Evolutionary conservation across 345 rosid genomes (phyloP), one percentile per base, ranked within the genome.

Genomic region (Stellera chamaejasme): DNA sequence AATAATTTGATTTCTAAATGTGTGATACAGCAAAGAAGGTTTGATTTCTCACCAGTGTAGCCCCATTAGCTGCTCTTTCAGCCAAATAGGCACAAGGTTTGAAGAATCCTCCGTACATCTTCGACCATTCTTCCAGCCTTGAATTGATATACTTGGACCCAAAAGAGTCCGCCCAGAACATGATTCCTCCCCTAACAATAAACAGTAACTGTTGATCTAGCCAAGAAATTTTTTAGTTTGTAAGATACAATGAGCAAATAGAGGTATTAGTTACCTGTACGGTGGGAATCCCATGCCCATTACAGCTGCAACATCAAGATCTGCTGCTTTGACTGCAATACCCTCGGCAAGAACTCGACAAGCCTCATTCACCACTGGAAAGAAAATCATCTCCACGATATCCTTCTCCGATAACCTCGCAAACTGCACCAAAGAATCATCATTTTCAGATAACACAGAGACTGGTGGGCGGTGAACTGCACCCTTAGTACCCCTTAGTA

Each of bases 241-340:
- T 1, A 14, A 54, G 46, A 67, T 26, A 47, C 16, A 16, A 39
- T 3, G 48, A 26, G 12, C 43, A 58, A 39, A 26, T 27, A 68
- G 65, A 54, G 5, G 39, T 2, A 32, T 32, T n/a, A n/a, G n/a
- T n/a, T 23, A 89, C 99, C 99, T 83, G 76, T 83, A 90, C 43
- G 88, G 79, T 59, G 99, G 99, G 60, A 93, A 90, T 19, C 99
- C 97, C 99, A 85, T 89, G 76, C 99, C 99, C 79, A 93, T 71
- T 54, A 93, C 74, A 48, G 80, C 75, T 43, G 96, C 82, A 62
- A 93, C 75, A 80, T 93, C 99, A 45, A 90, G 87, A 72, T 93
- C 97, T 5, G 95, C 81, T 58, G 94, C 96, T 77, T 93, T 89
- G 49, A 87, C 95, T 51, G 83, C 95, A 61, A 93, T 87, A 11